Percentiles rank a stretch among this genome's conserved stretches.
phyloP scores from a whole-genome alignment of 176 grass and related monocot genomes.

The Aegilops bicornis region DNA sequence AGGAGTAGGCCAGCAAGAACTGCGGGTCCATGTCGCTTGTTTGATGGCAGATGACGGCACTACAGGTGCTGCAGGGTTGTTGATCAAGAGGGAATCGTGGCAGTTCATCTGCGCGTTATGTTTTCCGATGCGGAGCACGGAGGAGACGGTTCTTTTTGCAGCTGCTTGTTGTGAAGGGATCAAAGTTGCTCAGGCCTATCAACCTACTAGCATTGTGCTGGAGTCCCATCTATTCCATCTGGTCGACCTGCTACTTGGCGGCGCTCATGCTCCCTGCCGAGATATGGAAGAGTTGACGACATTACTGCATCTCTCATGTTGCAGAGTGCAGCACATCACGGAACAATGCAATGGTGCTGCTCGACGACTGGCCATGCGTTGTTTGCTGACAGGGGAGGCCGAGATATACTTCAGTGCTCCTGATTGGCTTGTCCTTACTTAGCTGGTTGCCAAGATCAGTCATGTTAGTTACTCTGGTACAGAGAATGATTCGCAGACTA shows the following conservation, averaged over 20 bases:
- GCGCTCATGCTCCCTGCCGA: not conserved
- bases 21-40: not conserved
- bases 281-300: not conserved
- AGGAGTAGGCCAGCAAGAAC: not conserved
- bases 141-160: constrained; percentile 3
- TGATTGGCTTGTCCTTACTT: not conserved
- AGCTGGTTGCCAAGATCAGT: not conserved
- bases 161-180: constrained; percentile 31
- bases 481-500: not conserved
- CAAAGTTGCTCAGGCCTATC: constrained; percentile 21
- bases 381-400: not conserved
- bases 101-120: constrained; percentile 15
- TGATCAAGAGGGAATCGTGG: not conserved
- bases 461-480: not conserved
- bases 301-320: not conserved
- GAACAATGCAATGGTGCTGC: not conserved
- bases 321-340: not conserved
- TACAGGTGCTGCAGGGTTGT: not conserved
- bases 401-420: not conserved
- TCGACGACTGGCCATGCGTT: not conserved
- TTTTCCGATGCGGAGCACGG: not conserved
- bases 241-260: not conserved
- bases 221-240: constrained; percentile 22
- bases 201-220: not conserved
- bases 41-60: not conserved